A percentile compares a stretch with the other conserved stretches of the same genome.
phyloP scores from a whole-genome alignment of 805 yeast genomes.

The Candida khao-thaluensis region DNA sequence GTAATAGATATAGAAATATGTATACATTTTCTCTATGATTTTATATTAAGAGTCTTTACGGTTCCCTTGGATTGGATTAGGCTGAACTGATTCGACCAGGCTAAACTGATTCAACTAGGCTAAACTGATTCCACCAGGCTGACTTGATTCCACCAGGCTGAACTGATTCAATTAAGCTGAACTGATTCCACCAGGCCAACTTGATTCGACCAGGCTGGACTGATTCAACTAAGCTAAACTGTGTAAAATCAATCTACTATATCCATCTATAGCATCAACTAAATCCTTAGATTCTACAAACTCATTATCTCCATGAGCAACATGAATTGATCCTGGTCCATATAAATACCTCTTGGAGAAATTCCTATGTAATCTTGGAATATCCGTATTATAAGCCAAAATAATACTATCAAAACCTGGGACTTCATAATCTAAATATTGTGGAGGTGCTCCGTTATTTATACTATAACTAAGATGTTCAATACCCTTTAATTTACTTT shows the following conservation, averaged over 20 bases:
- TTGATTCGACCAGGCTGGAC: too few species aligned
- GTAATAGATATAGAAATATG: slow-evolving; percentile 46
- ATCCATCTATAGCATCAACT: slow-evolving; percentile 51
- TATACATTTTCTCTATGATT: slow-evolving; percentile 38
- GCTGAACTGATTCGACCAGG: too few species aligned
- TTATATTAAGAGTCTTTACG: too few species aligned
- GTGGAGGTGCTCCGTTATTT: slow-evolving; percentile 35
- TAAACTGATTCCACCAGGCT: too few species aligned
- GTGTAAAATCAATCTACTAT: slow-evolving; percentile 39
- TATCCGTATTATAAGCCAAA: slow-evolving; percentile 50
- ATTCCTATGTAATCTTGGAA: slow-evolving; percentile 26
- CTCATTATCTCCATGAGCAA: slow-evolving; percentile 61
- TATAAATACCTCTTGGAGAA: slow-evolving; percentile 48
- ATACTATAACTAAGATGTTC: slow-evolving; percentile 22
- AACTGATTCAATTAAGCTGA: too few species aligned
- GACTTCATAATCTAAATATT: slow-evolving; percentile 53
- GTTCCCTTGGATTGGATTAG: too few species aligned
- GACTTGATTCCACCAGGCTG: too few species aligned
- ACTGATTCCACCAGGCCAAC: too few species aligned
- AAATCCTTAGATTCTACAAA: slow-evolving; percentile 49
- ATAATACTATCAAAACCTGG: slow-evolving; percentile 60
- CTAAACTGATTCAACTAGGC: too few species aligned
- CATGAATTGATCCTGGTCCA: slow-evolving; percentile 65
- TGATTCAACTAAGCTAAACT: slow-evolving; percentile 1
- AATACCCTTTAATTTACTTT: slow-evolving; percentile 29